Evolutionary conservation across 2,329 filamentous ascomycete species (phyloP).

Genomic region (Dactylonectria estremocensis): DNA sequence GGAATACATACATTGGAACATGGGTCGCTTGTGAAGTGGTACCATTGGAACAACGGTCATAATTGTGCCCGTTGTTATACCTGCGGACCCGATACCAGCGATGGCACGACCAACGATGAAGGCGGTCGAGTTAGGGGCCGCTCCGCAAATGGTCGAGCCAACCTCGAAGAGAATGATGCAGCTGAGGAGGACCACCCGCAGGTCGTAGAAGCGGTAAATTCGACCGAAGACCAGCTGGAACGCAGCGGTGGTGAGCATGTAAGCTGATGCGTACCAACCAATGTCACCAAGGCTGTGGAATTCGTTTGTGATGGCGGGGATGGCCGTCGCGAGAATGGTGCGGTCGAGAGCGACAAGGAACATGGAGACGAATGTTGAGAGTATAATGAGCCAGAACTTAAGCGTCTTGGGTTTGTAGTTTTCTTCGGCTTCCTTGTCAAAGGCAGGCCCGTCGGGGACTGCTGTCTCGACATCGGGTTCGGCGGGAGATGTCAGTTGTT

Average conservation of each 20-base stretch:
- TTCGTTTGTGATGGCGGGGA: conserved; percentile 70
- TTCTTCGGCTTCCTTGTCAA: conserved; percentile 52
- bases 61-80: conserved; percentile 71
- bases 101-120: conserved; percentile 72
- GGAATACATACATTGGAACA: conserved; percentile 63
- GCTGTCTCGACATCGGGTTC: conserved; percentile 40
- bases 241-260: conserved; percentile 73
- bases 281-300: conserved; percentile 73
- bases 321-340: conserved; percentile 70
- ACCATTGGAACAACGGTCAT: conserved; percentile 72
- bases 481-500: conserved; percentile 20
- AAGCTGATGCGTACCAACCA: conserved; percentile 75
- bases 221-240: conserved; percentile 68
- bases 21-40: conserved; percentile 71
- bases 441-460: conserved; percentile 31
- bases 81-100: conserved; percentile 69
- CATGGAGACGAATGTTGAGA: conserved; percentile 69
- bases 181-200: conserved; percentile 63
- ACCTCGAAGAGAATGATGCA: conserved; percentile 68
- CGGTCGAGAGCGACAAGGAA: conserved; percentile 72
- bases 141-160: conserved; percentile 69
- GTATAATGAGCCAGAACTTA: conserved; percentile 69
- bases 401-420: conserved; percentile 68
- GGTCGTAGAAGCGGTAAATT: conserved; percentile 68
- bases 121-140: conserved; percentile 66